Evolutionary conservation across 192 early-diverging fungal species (phyloP).

Genomic region (Phlyctochytrium bullatum): DNA sequence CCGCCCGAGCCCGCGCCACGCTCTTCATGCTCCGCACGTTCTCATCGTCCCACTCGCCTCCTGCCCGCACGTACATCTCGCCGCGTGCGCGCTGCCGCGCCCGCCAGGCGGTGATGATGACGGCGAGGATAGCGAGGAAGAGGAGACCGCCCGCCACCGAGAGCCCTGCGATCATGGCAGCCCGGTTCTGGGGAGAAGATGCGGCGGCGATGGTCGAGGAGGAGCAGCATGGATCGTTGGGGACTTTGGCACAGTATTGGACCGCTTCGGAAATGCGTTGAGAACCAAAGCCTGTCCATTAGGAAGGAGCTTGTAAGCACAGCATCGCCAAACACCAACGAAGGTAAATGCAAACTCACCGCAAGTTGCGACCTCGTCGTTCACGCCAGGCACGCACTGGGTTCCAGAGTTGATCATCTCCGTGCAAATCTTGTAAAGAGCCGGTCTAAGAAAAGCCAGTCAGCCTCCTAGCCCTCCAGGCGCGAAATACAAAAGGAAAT

Average conservation of each 20-base stretch:
- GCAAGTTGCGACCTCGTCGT: constrained; percentile 1
- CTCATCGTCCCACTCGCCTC: too few species aligned
- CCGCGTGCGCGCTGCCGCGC: neutral
- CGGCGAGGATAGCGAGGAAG: neutral
- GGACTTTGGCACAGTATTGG: neutral
- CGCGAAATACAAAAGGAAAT: neutral
- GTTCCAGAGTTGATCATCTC: neutral
- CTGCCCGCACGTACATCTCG: too few species aligned
- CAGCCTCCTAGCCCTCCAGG: neutral
- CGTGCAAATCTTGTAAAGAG: constrained; percentile 3
- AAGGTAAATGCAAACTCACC: too few species aligned
- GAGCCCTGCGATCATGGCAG: neutral
- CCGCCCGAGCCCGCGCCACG: too few species aligned
- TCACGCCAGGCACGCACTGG: neutral
- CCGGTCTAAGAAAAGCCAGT: constrained; percentile 1
- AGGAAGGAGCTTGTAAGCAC: too few species aligned
- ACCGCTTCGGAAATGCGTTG: neutral
- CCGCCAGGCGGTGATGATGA: neutral
- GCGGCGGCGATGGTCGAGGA: neutral
- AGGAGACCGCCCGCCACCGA: neutral
- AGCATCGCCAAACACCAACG: too few species aligned
- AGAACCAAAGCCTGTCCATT: neutral
- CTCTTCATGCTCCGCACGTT: too few species aligned
- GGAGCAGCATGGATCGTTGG: neutral
- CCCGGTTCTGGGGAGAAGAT: neutral